These are phyloP conservation scores for Pigoraptor vietnamica DNA, from an alignment of 78 protist species.

Conservation along the genomic window DNA sequence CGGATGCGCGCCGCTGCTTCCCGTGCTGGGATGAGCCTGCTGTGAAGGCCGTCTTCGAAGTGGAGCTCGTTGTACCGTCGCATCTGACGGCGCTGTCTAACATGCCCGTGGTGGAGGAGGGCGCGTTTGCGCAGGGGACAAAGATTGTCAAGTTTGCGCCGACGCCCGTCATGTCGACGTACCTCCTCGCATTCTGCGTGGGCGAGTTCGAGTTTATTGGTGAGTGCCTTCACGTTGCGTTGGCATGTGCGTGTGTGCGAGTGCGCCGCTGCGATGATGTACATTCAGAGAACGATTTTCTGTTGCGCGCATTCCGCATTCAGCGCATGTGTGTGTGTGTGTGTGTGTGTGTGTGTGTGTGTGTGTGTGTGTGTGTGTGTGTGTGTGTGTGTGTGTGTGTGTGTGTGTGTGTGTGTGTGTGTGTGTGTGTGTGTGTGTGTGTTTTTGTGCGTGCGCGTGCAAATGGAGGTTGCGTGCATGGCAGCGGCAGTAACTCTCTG, in stretches of 20 bases:
- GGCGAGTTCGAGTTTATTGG: conserved; percentile 77
- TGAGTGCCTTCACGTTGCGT: background rate
- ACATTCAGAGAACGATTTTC: too few relatives aligned
- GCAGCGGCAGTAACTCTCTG: too few relatives aligned
- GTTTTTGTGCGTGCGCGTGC: too few relatives aligned
- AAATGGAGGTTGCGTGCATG: too few relatives aligned
- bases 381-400: too few relatives aligned
- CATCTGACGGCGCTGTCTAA: background rate
- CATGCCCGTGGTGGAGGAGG: conserved; percentile 47
- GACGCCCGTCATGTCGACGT: conserved; percentile 74
- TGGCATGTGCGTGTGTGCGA: too few relatives aligned
- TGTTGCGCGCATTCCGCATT: too few relatives aligned
- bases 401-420: too few relatives aligned
- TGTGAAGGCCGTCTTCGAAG: conserved; percentile 1
- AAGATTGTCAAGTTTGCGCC: background rate
- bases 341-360: too few relatives aligned
- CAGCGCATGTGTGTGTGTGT: background rate
- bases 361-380: too few relatives aligned
- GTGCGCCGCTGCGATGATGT: too few relatives aligned
- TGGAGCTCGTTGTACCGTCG: background rate
- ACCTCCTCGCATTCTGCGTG: conserved; percentile 74
- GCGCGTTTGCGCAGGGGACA: background rate
- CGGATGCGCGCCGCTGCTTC: conserved; percentile 69
- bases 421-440: too few relatives aligned
- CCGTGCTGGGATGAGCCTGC: conserved; percentile 81